A percentile compares a stretch with the other conserved stretches of the same genome.
These are phyloP conservation scores for Raffaelea ambrosiae DNA, from an alignment of 2,329 filamentous ascomycete species.

Conservation along the genomic window DNA sequence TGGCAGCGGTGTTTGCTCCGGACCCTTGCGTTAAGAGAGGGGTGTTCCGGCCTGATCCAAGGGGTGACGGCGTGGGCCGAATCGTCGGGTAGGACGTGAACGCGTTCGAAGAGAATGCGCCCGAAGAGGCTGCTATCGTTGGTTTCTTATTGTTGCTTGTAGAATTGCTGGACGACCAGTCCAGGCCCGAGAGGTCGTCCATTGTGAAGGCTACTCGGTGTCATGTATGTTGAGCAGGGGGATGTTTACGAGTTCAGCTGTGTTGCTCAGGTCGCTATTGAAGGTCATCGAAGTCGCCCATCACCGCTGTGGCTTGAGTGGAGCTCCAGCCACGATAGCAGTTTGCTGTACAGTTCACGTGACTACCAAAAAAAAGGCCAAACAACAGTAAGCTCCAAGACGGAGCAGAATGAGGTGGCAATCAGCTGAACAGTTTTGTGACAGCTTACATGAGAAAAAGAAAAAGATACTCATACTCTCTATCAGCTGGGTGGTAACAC, in stretches of 20 bases:
- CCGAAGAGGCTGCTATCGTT: slow-evolving; percentile 22
- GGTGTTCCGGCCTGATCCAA: slow-evolving; percentile 47
- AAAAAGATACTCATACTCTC: too few relatives aligned
- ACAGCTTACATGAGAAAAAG: too few relatives aligned
- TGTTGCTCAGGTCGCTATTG: background rate
- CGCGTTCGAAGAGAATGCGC: slow-evolving; percentile 25
- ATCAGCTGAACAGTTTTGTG: too few relatives aligned
- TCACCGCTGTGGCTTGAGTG: slow-evolving; percentile 1
- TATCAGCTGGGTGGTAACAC: too few relatives aligned
- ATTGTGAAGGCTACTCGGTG: slow-evolving; percentile 25
- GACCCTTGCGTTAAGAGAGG: slow-evolving; percentile 44
- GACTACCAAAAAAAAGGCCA: background rate
- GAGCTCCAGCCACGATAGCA: background rate
- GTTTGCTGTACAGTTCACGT: background rate
- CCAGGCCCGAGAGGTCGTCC: slow-evolving; percentile 54
- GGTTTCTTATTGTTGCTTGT: slow-evolving; percentile 17
- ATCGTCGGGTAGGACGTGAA: slow-evolving; percentile 39
- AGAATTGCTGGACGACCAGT: slow-evolving; percentile 41
- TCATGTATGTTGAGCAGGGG: background rate
- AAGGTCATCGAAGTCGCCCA: background rate
- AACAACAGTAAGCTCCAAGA: too few relatives aligned
- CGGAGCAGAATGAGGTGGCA: too few relatives aligned
- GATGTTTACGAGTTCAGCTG: background rate
- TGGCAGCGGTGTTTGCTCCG: slow-evolving; percentile 33
- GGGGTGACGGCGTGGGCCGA: slow-evolving; percentile 47